Percentiles rank a stretch among this genome's conserved stretches.
Conservation (phyloP, 441 rosid species). For the Croton setiger region DNA sequence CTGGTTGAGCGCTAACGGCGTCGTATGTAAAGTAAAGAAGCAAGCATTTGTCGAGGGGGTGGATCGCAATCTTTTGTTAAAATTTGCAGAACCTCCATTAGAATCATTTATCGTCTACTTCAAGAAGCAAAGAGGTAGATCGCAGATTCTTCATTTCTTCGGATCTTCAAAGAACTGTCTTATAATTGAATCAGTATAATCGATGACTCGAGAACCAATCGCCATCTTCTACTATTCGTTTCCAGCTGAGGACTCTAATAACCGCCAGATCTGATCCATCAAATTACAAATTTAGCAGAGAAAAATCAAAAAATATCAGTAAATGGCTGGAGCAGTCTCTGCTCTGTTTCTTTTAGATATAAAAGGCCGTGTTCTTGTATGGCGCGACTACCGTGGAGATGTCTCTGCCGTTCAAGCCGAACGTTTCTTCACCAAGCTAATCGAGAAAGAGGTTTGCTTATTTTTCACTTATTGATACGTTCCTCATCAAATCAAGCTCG, state of each 20-base stretch:
- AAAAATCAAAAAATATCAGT: not conserved
- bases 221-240: not conserved
- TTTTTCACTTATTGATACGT: not conserved
- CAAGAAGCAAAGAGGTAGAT: not conserved
- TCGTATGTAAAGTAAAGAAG: too few species aligned
- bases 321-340: slow-evolving; percentile 93
- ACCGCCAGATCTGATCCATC: slow-evolving; percentile 26
- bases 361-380: slow-evolving; percentile 93
- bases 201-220: not conserved
- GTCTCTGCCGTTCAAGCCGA: slow-evolving; percentile 90
- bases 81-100: slow-evolving; percentile 5
- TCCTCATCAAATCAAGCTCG: not conserved
- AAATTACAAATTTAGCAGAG: slow-evolving; percentile 5
- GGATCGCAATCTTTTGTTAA: not conserved
- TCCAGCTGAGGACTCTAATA: not conserved
- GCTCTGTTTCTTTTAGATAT: slow-evolving; percentile 95
- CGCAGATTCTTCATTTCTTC: not conserved
- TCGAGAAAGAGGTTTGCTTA: slow-evolving; percentile 72
- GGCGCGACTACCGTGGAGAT: slow-evolving; percentile 99
- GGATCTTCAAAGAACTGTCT: not conserved
- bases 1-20: too few species aligned
- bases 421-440: slow-evolving; percentile 93
- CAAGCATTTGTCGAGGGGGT: too few species aligned
- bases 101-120: not conserved
- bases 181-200: not conserved